These are phyloP conservation scores for Yamadazyma nakazawae DNA, from an alignment of 805 yeast species.

Conservation along the genomic window DNA sequence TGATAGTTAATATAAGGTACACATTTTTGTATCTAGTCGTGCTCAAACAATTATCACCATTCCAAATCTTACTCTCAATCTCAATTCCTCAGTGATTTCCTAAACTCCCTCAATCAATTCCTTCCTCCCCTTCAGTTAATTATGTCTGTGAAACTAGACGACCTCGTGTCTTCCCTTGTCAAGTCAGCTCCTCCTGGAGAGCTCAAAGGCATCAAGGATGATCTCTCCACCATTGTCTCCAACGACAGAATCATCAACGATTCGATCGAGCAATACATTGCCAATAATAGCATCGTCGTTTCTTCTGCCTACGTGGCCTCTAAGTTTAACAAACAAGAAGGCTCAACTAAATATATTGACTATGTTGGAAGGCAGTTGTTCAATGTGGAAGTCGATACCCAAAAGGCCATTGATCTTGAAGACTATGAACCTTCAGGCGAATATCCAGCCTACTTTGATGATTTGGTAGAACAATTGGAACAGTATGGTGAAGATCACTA, in stretches of 20 bases:
- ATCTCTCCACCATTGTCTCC: conserved; percentile 22
- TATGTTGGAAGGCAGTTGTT: conserved; percentile 45
- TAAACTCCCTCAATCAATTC: too few species aligned
- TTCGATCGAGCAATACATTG: conserved; percentile 27
- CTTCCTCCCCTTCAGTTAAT: too few species aligned
- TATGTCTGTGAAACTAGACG: conserved; percentile 6
- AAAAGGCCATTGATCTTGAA: conserved; percentile 53
- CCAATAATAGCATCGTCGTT: conserved; percentile 28
- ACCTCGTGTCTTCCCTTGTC: conserved; percentile 22
- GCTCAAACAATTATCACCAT: background rate
- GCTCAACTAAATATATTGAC: conserved; percentile 51
- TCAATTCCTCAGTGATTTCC: background rate
- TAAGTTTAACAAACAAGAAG: conserved; percentile 27
- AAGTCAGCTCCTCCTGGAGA: conserved; percentile 40
- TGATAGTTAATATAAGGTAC: background rate
- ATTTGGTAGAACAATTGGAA: conserved; percentile 32
- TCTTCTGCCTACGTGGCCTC: conserved; percentile 31
- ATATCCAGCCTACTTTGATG: conserved; percentile 28
- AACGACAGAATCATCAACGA: conserved; percentile 20
- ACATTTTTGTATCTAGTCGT: background rate
- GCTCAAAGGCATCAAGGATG: conserved; percentile 24
- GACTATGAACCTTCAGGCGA: conserved; percentile 20
- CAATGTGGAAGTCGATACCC: conserved; percentile 54
- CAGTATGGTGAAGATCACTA: conserved; percentile 63
- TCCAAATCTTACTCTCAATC: background rate